Conservation (phyloP, 306 rosid genomes). For the Malus fusca region DNA sequence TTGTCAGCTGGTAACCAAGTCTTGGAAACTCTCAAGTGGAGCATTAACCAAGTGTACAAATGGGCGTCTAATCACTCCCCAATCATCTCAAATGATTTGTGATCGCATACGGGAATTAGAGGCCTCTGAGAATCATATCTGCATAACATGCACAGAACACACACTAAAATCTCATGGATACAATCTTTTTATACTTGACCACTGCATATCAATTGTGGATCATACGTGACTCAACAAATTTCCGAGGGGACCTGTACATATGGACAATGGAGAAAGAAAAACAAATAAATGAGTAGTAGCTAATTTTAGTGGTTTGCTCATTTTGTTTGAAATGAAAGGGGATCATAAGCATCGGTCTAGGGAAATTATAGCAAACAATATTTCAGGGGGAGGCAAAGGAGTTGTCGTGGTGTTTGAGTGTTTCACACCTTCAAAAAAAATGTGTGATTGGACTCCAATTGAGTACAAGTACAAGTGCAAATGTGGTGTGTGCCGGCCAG, state of each 20-base stretch:
- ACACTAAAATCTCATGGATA: neutral
- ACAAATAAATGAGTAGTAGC: neutral
- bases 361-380: neutral
- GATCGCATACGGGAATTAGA: neutral
- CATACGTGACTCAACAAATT: neutral
- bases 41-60: constrained; percentile 4
- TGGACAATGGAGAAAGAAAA: neutral
- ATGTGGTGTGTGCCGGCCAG: neutral
- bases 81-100: constrained; percentile 18
- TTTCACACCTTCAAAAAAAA: neutral
- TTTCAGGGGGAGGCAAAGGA: neutral
- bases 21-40: constrained; percentile 8
- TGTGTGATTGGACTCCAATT: neutral
- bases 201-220: neutral
- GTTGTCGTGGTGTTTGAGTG: constrained; percentile 4
- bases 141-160: neutral
- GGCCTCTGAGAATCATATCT: neutral
- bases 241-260: neutral
- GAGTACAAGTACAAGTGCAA: constrained; percentile 9
- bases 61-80: constrained; percentile 30
- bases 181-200: neutral
- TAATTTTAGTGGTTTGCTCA: neutral
- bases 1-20: neutral
- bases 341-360: neutral
- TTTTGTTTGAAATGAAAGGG: neutral